phyloP scores from a whole-genome alignment of 805 yeast species.

The Jamesozyma rosinii region DNA sequence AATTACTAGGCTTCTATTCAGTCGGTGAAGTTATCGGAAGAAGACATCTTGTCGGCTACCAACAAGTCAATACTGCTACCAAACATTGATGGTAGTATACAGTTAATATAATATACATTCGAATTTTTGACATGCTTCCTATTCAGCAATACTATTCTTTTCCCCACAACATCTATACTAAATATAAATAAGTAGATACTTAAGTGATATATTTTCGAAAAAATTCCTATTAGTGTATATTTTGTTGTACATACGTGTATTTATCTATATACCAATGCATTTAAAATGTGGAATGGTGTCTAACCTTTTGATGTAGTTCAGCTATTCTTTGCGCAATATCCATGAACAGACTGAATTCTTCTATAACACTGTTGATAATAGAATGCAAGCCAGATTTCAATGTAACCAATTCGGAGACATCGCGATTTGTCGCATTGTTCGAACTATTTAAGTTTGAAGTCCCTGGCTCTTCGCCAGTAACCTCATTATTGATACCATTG shows the following conservation, averaged over 20 bases:
- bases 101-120: background rate
- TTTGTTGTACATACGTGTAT: background rate
- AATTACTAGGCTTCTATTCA: constrained; percentile 82
- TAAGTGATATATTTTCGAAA: background rate
- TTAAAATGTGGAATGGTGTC: constrained; percentile 10
- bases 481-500: constrained; percentile 47
- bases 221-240: background rate
- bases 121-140: constrained; percentile 3
- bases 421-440: background rate
- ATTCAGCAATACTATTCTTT: constrained; percentile 3
- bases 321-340: constrained; percentile 69
- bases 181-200: background rate
- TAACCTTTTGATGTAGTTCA: constrained; percentile 51
- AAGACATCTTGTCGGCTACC: constrained; percentile 86
- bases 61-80: constrained; percentile 19
- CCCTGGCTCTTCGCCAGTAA: constrained; percentile 17
- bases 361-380: constrained; percentile 52
- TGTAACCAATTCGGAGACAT: constrained; percentile 15
- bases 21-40: constrained; percentile 95
- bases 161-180: background rate
- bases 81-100: background rate
- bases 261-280: background rate
- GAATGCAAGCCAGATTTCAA: constrained; percentile 35
- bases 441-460: background rate
- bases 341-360: constrained; percentile 63